phyloP scores from a whole-genome alignment of 352 stramenopile species.

The Globisporangium emineosum region DNA sequence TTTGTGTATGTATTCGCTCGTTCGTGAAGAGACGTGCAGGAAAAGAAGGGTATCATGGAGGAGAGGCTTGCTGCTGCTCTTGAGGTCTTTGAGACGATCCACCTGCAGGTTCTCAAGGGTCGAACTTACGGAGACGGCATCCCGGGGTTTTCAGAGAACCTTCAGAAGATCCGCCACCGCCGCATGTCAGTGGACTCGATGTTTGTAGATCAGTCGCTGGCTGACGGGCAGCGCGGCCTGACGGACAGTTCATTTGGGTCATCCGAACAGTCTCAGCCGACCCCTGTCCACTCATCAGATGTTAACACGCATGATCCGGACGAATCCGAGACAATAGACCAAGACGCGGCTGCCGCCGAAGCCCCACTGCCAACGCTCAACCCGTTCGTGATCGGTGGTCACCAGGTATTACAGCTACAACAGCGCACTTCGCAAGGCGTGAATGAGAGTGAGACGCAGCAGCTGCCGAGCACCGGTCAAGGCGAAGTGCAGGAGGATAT shows the following conservation, averaged over 20 bases:
- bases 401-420: not conserved
- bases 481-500: constrained; percentile 6
- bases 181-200: constrained; percentile 7
- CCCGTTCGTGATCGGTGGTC: not conserved
- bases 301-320: constrained; percentile 13
- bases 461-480: not conserved
- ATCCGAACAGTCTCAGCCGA: constrained; percentile 27
- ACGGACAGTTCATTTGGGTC: constrained; percentile 19
- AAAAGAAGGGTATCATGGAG: not conserved
- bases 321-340: constrained; percentile 21
- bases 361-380: not conserved
- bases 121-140: not conserved
- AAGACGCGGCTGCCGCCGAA: not conserved
- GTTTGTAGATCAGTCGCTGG: constrained; percentile 17
- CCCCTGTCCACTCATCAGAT: constrained; percentile 16
- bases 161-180: not conserved
- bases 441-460: constrained; percentile 4
- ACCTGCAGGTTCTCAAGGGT: not conserved
- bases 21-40: not conserved
- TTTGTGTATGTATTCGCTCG: not conserved
- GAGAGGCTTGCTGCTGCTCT: not conserved
- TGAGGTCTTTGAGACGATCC: constrained; percentile 7
- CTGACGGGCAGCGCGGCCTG: constrained; percentile 1
- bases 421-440: not conserved
- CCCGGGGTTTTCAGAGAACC: not conserved